A percentile compares a stretch with the other conserved stretches of the same genome.
Conservation (phyloP, 2,329 filamentous ascomycete genomes). For the Sarocladium oryzae region DNA sequence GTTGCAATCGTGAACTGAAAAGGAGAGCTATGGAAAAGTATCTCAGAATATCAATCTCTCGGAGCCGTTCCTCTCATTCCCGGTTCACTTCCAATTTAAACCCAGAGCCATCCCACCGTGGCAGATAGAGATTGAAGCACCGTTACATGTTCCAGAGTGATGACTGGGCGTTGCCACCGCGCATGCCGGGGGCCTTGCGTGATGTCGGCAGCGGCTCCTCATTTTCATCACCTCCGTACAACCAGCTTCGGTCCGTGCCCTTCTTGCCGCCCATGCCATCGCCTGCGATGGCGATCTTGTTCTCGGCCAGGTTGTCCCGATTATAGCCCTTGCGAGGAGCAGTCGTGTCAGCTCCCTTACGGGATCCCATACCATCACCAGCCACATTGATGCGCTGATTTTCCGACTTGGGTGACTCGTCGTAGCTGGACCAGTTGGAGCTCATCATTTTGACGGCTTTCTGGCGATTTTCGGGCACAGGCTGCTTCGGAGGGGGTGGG, state of each 20-base stretch:
- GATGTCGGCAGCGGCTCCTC: constrained; percentile 8
- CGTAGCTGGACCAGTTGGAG: constrained; percentile 51
- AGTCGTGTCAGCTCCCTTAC: constrained; percentile 39
- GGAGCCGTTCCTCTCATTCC: not conserved
- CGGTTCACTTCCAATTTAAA: not conserved
- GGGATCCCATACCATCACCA: constrained; percentile 62
- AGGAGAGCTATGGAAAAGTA: constrained; percentile 11
- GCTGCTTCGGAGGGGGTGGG: constrained; percentile 30
- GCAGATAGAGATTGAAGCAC: not conserved
- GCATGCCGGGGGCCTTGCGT: not conserved
- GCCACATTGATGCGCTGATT: constrained; percentile 40
- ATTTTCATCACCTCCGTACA: constrained; percentile 31
- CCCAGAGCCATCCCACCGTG: not conserved
- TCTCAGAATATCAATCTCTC: not conserved
- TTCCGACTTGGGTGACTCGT: constrained; percentile 45
- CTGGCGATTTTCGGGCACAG: constrained; percentile 51
- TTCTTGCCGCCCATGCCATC: constrained; percentile 62
- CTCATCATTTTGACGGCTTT: constrained; percentile 72
- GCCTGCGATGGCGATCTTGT: constrained; percentile 41
- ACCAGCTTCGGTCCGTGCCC: constrained; percentile 49
- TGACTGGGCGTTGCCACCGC: constrained; percentile 4
- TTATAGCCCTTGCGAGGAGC: constrained; percentile 27
- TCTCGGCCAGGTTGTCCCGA: constrained; percentile 38
- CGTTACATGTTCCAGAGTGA: constrained; percentile 7
- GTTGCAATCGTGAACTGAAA: constrained; percentile 21